Conservation (phyloP, 345 rosid genomes). For the Dimocarpus longan region DNA sequence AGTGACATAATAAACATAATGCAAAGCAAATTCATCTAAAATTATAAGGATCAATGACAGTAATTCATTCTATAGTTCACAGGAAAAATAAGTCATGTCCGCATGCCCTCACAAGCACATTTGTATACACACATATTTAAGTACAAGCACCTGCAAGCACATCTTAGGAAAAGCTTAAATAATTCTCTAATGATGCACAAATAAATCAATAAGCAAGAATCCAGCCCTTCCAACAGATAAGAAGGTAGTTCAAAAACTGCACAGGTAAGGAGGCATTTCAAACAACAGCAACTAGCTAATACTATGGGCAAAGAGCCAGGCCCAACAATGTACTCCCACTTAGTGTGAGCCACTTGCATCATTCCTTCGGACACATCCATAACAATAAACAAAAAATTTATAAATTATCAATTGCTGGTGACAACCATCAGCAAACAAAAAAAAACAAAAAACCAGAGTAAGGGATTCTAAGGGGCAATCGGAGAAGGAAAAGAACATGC, state of each 20-base stretch:
- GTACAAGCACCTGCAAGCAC: too few relatives aligned
- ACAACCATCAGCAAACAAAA: neutral
- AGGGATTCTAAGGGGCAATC: neutral
- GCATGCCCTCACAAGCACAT: neutral
- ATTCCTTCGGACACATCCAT: neutral
- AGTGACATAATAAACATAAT: neutral
- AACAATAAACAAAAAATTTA: too few relatives aligned
- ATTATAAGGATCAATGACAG: neutral
- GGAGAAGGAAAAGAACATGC: neutral
- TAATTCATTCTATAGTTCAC: neutral
- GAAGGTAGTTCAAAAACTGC: neutral
- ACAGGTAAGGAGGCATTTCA: neutral
- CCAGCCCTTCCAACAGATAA: neutral
- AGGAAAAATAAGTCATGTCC: too few relatives aligned
- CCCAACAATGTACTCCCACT: neutral
- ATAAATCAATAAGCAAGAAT: neutral
- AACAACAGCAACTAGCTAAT: neutral
- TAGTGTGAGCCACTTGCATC: constrained; percentile 1
- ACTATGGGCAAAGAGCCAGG: neutral
- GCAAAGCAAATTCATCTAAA: neutral
- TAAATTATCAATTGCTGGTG: neutral
- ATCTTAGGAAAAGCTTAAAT: neutral
- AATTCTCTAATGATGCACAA: neutral
- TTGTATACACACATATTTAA: neutral
- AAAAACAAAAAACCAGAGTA: too few relatives aligned